These are phyloP conservation scores for Macrocystidia cucumis DNA, from an alignment of 1,284 basidiomycete genomes.

Conservation along the genomic window DNA sequence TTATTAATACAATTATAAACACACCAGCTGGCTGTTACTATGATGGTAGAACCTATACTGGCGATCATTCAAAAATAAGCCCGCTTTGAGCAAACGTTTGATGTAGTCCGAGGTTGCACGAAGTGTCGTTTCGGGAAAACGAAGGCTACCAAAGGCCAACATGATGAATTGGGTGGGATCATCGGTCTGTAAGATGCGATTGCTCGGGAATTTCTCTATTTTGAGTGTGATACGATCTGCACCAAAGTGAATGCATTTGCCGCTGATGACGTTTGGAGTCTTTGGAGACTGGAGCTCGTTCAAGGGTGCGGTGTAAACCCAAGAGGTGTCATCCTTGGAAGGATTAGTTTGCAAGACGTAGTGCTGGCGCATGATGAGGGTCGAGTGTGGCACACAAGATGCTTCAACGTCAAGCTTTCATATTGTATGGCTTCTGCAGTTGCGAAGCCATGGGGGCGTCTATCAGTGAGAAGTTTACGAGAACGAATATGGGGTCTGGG, in stretches of 20 bases:
- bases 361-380: too few species aligned
- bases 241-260: slow-evolving; percentile 46
- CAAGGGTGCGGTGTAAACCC: slow-evolving; percentile 37
- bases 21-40: slow-evolving; percentile 59
- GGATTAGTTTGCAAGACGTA: slow-evolving; percentile 34
- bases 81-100: slow-evolving; percentile 40
- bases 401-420: too few species aligned
- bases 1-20: slow-evolving; percentile 10
- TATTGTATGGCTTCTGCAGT: too few species aligned
- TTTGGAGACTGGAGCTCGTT: slow-evolving; percentile 17
- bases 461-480: too few species aligned
- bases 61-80: slow-evolving; percentile 45
- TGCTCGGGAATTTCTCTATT: slow-evolving; percentile 40
- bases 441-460: too few species aligned
- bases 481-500: too few species aligned
- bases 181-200: slow-evolving; percentile 49
- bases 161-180: slow-evolving; percentile 47
- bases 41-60: slow-evolving; percentile 65
- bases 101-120: slow-evolving; percentile 47
- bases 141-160: slow-evolving; percentile 41
- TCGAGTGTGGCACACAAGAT: too few species aligned
- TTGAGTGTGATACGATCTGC: slow-evolving; percentile 40
- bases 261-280: slow-evolving; percentile 18
- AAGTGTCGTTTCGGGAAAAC: slow-evolving; percentile 41
- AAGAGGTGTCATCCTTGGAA: slow-evolving; percentile 37